Conservation (phyloP, 2,329 filamentous ascomycete genomes). For the Ceratocystis diversiconidia region DNA sequence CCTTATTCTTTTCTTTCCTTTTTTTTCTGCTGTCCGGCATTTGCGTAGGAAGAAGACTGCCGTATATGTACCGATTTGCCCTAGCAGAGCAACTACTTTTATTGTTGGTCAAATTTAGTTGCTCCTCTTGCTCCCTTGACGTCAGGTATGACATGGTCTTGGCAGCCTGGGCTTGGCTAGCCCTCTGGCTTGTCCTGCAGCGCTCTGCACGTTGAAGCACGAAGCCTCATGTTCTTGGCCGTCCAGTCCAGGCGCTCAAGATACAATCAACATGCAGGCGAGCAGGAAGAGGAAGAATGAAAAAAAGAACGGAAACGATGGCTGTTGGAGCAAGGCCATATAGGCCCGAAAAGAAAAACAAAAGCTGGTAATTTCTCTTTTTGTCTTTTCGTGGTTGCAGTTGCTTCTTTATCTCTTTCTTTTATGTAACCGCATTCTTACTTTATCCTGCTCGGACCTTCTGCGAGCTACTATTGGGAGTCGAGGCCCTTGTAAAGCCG, state of each 20-base stretch:
- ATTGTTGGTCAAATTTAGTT: background rate
- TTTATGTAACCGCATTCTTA: background rate
- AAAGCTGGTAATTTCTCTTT: background rate
- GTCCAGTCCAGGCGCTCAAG: too few relatives aligned
- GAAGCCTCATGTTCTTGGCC: too few relatives aligned
- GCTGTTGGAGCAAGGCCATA: background rate
- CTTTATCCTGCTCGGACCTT: background rate
- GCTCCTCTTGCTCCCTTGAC: background rate
- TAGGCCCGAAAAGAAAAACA: constrained; percentile 3
- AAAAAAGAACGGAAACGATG: background rate
- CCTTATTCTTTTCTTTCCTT: too few relatives aligned
- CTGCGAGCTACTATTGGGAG: background rate
- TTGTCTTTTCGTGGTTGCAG: background rate
- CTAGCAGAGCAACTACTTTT: background rate
- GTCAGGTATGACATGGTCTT: constrained; percentile 1
- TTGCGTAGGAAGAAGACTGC: background rate
- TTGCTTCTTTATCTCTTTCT: background rate
- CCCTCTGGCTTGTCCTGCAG: too few relatives aligned
- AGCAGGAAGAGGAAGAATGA: background rate
- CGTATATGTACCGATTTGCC: background rate
- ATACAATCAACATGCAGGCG: too few relatives aligned
- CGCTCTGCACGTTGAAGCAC: too few relatives aligned
- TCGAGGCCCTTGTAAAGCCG: background rate
- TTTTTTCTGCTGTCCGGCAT: background rate
- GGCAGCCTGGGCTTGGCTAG: background rate